These are phyloP conservation scores for Hansenula anomala DNA, from an alignment of 1,139 yeast species.

Conservation along the genomic window DNA sequence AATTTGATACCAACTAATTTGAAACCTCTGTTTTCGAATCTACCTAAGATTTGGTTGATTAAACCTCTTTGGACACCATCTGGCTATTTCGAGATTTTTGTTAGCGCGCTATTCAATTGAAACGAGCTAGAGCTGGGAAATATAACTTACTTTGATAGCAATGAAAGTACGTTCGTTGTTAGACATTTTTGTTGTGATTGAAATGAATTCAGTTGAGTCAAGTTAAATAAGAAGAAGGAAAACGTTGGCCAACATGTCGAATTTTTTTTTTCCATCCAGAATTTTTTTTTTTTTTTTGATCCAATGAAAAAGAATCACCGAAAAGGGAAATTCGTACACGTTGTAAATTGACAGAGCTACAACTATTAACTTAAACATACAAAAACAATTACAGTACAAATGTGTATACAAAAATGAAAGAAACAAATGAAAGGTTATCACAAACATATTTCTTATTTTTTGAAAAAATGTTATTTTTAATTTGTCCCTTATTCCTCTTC, in stretches of 20 bases:
- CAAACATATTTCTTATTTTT: no score
- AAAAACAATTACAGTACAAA: background rate
- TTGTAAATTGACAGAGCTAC: background rate
- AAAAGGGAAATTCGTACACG: background rate
- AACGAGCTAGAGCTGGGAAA: background rate
- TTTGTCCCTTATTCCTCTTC: no score
- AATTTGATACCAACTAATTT: slow-evolving; percentile 96
- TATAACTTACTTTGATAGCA: slow-evolving; percentile 65
- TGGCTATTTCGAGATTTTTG: slow-evolving; percentile 41
- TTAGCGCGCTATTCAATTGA: slow-evolving; percentile 1
- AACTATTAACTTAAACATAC: background rate
- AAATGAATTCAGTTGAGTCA: background rate
- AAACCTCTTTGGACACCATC: slow-evolving; percentile 99
- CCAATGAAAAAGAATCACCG: background rate
- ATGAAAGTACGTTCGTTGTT: slow-evolving; percentile 92
- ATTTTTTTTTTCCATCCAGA: background rate
- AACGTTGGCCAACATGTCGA: background rate
- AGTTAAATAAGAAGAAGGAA: background rate
- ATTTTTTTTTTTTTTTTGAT: background rate
- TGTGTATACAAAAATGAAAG: background rate
- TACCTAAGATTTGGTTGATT: slow-evolving; percentile 80
- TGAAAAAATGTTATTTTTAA: no score
- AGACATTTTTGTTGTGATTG: slow-evolving; percentile 32
- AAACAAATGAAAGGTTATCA: no score
- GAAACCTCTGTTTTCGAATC: slow-evolving; percentile 97